Conservation (phyloP, 169 alveolate species). For the Eimeria falciformis region DNA sequence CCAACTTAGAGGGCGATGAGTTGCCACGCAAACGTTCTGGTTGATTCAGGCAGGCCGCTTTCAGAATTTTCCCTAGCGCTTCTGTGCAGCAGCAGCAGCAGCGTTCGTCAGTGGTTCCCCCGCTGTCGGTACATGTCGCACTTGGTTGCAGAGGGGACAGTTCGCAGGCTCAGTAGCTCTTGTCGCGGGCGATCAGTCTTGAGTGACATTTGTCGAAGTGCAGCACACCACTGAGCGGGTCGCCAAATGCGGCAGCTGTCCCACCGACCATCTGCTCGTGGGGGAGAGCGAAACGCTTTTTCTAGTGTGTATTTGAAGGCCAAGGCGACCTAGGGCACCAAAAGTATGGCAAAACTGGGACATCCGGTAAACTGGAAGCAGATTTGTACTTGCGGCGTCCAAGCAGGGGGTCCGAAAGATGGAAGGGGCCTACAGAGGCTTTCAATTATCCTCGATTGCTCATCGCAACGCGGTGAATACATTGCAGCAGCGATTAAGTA, state of each 20-base stretch:
- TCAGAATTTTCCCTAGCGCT: slow-evolving; percentile 16
- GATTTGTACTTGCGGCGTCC: too few species aligned
- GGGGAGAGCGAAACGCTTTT: too few species aligned
- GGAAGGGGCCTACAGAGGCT: too few species aligned
- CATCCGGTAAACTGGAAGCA: too few species aligned
- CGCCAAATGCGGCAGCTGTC: too few species aligned
- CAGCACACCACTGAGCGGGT: not conserved
- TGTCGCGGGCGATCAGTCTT: slow-evolving; percentile 59
- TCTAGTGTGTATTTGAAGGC: too few species aligned
- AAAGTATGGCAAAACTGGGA: too few species aligned
- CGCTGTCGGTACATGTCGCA: slow-evolving; percentile 27
- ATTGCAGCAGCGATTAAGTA: not conserved
- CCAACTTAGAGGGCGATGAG: slow-evolving; percentile 28
- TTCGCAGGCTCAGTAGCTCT: slow-evolving; percentile 17
- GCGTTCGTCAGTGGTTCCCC: slow-evolving; percentile 31
- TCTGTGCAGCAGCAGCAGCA: slow-evolving; percentile 63
- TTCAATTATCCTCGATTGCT: too few species aligned
- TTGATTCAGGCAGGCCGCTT: slow-evolving; percentile 6
- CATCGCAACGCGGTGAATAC: not conserved
- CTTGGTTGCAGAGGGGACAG: not conserved
- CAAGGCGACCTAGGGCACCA: too few species aligned
- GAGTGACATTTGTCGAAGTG: slow-evolving; percentile 5
- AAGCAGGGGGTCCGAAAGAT: too few species aligned
- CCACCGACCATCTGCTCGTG: too few species aligned
- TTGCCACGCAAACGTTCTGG: slow-evolving; percentile 10